Conservation (phyloP, 2,329 filamentous ascomycete species). For the Torrubiellomyces zombiae region DNA sequence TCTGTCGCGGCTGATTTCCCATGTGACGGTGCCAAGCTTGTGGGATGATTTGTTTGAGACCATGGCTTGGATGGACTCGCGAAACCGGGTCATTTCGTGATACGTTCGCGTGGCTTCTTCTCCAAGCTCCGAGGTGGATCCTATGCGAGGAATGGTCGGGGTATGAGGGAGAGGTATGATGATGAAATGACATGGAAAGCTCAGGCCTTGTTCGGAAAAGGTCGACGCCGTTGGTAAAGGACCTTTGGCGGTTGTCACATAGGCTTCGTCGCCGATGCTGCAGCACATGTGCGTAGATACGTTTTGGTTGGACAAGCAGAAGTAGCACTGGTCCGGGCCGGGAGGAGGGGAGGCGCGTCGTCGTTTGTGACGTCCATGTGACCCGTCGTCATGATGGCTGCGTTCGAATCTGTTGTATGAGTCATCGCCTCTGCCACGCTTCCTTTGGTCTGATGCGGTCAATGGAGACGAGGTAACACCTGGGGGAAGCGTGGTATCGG, state of each 20-base stretch:
- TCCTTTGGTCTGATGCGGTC: slow-evolving; percentile 33
- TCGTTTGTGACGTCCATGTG: slow-evolving; percentile 28
- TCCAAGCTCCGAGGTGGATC: slow-evolving; percentile 31
- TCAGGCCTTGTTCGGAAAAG: slow-evolving; percentile 46
- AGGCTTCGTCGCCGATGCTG: slow-evolving; percentile 73
- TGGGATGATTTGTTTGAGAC: slow-evolving; percentile 36
- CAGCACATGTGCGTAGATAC: slow-evolving; percentile 77
- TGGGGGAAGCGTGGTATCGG: slow-evolving; percentile 45
- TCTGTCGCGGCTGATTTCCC: slow-evolving; percentile 70
- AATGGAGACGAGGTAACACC: slow-evolving; percentile 69
- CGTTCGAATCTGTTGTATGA: slow-evolving; percentile 38
- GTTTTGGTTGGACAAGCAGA: slow-evolving; percentile 80
- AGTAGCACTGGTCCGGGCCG: slow-evolving; percentile 74
- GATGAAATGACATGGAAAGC: slow-evolving; percentile 72
- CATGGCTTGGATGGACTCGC: slow-evolving; percentile 63
- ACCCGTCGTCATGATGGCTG: slow-evolving; percentile 24
- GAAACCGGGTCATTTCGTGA: slow-evolving; percentile 71
- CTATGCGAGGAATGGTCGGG: slow-evolving; percentile 55
- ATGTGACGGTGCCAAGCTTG: slow-evolving; percentile 68
- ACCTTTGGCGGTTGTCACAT: slow-evolving; percentile 83
- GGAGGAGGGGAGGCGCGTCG: slow-evolving; percentile 37
- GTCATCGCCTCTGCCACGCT: slow-evolving; percentile 34
- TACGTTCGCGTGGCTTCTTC: slow-evolving; percentile 44
- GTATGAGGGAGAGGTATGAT: slow-evolving; percentile 79
- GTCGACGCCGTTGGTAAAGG: slow-evolving; percentile 59